Base-by-base conservation (phyloP, 805 yeast genomes). In the Nakazawaea wyomingensis region DNA sequence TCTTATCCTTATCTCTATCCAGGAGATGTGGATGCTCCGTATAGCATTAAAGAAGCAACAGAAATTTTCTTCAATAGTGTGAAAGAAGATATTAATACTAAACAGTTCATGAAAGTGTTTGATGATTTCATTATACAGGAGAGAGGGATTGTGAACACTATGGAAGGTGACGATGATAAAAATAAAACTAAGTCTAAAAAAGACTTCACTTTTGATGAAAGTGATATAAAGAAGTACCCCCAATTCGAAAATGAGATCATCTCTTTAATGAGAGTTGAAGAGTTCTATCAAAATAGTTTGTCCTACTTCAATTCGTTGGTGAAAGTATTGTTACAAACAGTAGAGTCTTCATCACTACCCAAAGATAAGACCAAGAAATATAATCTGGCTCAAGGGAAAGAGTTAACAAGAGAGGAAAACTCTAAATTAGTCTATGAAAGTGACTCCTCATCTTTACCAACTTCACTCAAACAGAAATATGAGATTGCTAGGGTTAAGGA, bases 21-120 rank as follows among this genome's bases (percentile, higher is more conserved):
- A 14, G 66, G 57, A 5, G 61, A 60, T 1, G 56, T 47, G n/a
- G 60, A 55, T 26, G 78, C 80, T 0, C 97, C 97, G 0, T 71
- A 64, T 31, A 88, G 95, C 48, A 79, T 90, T 22, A 67, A 73
- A 36, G 96, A 91, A 57, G 96, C 96, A 0, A 72, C 86, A 19
- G 74, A 74, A 11, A 72, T 91, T 7, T 74, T 87, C 48, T 69
- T 73, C 22, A 64, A 74, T 9, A 76, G 84, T 13, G 72, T 86
- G 2, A 69, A 77, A 44, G 82, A 83, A 18, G 80, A 85, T 37
- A 74, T 85, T 43, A 74, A 81, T n/a, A 68, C 78, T 13, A 72
- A 77, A 46, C 89, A 90, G 54, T 60, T 90, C 34, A 81, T 89
- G 79, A 59, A 69, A 21, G 91, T 83, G 46, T 69, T 90, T 42